Base-by-base conservation (phyloP, 352 stramenopile species). In the Pythium coloratum region DNA sequence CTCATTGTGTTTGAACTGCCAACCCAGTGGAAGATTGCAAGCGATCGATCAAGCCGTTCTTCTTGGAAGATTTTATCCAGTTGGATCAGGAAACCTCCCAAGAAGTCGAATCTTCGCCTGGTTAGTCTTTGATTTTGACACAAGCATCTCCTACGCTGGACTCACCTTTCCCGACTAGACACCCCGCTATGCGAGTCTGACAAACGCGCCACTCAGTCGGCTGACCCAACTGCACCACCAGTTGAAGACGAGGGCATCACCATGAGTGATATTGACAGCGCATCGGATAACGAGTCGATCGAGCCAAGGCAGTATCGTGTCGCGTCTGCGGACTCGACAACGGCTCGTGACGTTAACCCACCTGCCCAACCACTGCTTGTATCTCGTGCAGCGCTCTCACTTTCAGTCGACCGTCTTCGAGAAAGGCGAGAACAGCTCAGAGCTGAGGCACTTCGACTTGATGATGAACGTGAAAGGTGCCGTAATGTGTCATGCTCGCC, bases 1-100 rank as follows among this genome's bases (percentile, higher is more conserved):
- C 13, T 24, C 26, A 30, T 57, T 49, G 20, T 24, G 20, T 51
- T 12, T n/a, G 14, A 32, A 62, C 18, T 53, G 32, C 16, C 30
- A 44, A 38, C 34, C 16, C 47, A 77, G 71, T 77, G 30, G 54
- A 66, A 59, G 62, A 64, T 0, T 77, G 71, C 30, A 62, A 68
- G 42, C 67, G 68, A 34, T 77, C 67, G 1, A 77, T 77, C 67
- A 77, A 75, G 46, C 71, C 71, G 3, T 77, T 77, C 32, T 77
- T 77, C 32, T 26, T 77, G 2, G 71, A 77, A 26, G 71, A 77
- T 63, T 77, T 75, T 33, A 57, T 77, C 38, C 51, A 76, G 8
- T 2, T 55, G 1, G 66, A 70, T 26, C 6, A 18, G 8, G 64
- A 55, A 14, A 16, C 30, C 50, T 72, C 55, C 0, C 44, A 72